Base-by-base conservation (phyloP, 768 basidiomycete genomes). In the Rhizopogon roseolus region DNA sequence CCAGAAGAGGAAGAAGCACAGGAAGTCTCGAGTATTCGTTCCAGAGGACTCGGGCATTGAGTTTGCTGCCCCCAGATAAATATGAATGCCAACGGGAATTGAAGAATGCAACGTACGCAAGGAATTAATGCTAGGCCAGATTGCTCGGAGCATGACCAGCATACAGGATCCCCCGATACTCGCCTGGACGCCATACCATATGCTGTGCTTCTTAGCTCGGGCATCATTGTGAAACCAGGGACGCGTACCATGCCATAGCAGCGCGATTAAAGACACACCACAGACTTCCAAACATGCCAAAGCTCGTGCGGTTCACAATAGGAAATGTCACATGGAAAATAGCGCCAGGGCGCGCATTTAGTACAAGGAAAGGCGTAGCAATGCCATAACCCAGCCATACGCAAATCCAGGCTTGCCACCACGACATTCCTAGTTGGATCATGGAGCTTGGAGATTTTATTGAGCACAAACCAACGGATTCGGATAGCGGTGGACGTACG, bases 1-100 rank as follows among this genome's bases (percentile, higher is more conserved):
- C 85, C 88, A 93, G 76, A 92, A 94, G 54, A 93, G 74, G 76
- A 93, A 86, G 80, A 93, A 93, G 59, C 82, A 82, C 73, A 90
- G 71, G 60, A 86, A 88, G 70, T 88, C 82, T 50, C 80, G 78
- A n/a, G 86, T 85, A 52, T 76, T 86, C 32, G 82, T 91, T 41
- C 89, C 88, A 55, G 87, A 82, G 11, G 83, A 85, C 22, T 73
- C 77, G n/a, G 88, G 85, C 61, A 91, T 76, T 54, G 77, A 74
- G 73, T 92, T 92, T 25, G 81, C 83, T 88, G 52, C 36, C 44
- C 52, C 34, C 25, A 50, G 59, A 42, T 39, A 17, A 16, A 28
- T 28, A 19, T 6, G 2, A 25, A 19, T 17, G 9, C 10, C 41
- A 32, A 22, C n/a, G 17, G 41, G 41, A 32, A 59, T 29, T 34